These are phyloP conservation scores for Phaffia tasmanica DNA, from an alignment of 768 basidiomycete species.

Conservation along the genomic window DNA sequence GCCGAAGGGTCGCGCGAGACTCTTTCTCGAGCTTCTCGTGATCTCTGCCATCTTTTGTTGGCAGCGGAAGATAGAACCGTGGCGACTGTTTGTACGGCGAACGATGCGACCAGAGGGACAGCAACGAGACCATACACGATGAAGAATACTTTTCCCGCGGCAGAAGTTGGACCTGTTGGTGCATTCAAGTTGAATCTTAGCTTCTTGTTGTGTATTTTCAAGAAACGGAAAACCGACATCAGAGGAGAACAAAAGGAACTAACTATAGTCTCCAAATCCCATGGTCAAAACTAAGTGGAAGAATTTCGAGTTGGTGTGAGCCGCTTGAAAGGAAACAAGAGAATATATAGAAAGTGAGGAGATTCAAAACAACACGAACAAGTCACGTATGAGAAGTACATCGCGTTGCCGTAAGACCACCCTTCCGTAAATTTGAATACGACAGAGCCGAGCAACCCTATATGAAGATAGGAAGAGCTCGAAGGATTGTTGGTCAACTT, in stretches of 20 bases:
- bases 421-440: constrained; percentile 2
- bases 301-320: background rate
- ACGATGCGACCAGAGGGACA: constrained; percentile 38
- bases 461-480: too few species aligned
- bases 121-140: constrained; percentile 36
- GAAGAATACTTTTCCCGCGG: constrained; percentile 35
- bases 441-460: background rate
- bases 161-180: constrained; percentile 12
- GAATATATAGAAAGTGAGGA: background rate
- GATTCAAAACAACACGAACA: background rate
- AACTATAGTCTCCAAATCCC: background rate
- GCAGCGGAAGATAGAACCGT: constrained; percentile 25
- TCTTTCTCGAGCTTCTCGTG: constrained; percentile 2
- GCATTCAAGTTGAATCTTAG: background rate
- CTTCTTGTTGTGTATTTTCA: background rate
- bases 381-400: background rate
- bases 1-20: background rate
- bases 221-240: background rate
- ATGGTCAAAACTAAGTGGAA: constrained; percentile 14
- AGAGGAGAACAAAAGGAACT: background rate
- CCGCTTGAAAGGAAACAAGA: background rate
- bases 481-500: too few species aligned
- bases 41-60: background rate
- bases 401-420: background rate
- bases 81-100: constrained; percentile 33